Conservation (phyloP, 345 rosid genomes). For the Citrus maxima region DNA sequence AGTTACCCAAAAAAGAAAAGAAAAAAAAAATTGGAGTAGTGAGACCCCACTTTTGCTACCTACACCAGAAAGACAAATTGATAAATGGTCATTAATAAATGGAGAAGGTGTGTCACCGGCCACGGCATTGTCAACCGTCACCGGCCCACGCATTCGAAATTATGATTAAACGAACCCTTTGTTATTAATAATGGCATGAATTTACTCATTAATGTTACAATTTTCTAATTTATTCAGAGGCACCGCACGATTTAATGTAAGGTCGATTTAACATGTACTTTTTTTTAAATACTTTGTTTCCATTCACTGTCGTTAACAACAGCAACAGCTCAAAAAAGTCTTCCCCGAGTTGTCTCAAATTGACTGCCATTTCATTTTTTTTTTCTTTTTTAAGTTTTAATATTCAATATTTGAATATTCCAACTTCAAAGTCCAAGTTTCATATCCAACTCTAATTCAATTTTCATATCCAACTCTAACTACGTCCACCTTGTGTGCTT, state of each 20-base stretch:
- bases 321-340: not conserved
- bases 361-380: not conserved
- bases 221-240: constrained; percentile 18
- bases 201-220: not conserved
- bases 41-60: not conserved
- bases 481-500: not conserved
- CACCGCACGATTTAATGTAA: constrained; percentile 17
- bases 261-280: not conserved
- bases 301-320: no score
- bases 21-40: not conserved
- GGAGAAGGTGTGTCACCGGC: constrained; percentile 24
- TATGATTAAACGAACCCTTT: not conserved
- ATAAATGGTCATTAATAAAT: not conserved
- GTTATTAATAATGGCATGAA: not conserved
- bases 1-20: not conserved
- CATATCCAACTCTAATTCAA: constrained; percentile 5
- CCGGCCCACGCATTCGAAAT: not conserved
- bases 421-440: constrained; percentile 20
- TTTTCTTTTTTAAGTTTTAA: not conserved
- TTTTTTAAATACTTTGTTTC: no score
- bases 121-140: not conserved
- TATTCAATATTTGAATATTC: not conserved
- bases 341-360: not conserved
- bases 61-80: not conserved
- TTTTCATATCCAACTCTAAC: not conserved